Base-by-base conservation (phyloP, 2,329 filamentous ascomycete genomes). In the Coniella lustricola region DNA sequence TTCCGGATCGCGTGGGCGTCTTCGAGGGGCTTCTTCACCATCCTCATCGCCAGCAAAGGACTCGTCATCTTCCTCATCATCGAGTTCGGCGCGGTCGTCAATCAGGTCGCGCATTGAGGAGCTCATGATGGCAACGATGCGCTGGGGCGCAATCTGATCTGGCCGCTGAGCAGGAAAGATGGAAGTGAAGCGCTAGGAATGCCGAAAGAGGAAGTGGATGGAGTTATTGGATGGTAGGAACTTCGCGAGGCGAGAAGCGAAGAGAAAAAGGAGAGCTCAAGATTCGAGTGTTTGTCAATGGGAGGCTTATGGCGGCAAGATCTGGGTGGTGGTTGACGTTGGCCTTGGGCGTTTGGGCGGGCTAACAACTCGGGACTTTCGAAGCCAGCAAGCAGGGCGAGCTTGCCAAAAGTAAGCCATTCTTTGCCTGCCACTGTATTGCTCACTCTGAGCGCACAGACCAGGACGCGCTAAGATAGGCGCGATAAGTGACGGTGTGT, bases 41-140 rank as follows among this genome's bases (percentile, higher is more conserved):
- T 81, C 85, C 20, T 77, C 82, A 54, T 88, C 86, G 56, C 90
- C 88, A 59, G 89, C 85, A 53, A 85, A 85, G 9, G 85, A 88
- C 60, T 87, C 88, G 53, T 94, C 89, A 46, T 91, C 87, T 56
- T 91, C 87, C 49, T 93, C 87, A 21, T 83, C 83, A 62, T 90
- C 90, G 52, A 96, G 73, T 67, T 94, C 83, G 58, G 91, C 93
- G 71, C 90, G 84, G 55, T 82, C 83, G 58, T 91, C 84, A 61
- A 98, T 84, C 62, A 96, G 73, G 64, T 90, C 82, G 66, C 78
- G 79, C 78, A 87, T 82, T 42, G 67, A 73, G 62, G 65, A 73
- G 63, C 77, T 82, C 81, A 84, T 84, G 14, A 61, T 77, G 64
- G 57, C 60, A 53, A 49, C 40, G 75, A 14, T 16, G 41, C 31